Evolutionary conservation across 2,329 filamentous ascomycete genomes (phyloP).

Genomic region (Lachnellula occidentalis): DNA sequence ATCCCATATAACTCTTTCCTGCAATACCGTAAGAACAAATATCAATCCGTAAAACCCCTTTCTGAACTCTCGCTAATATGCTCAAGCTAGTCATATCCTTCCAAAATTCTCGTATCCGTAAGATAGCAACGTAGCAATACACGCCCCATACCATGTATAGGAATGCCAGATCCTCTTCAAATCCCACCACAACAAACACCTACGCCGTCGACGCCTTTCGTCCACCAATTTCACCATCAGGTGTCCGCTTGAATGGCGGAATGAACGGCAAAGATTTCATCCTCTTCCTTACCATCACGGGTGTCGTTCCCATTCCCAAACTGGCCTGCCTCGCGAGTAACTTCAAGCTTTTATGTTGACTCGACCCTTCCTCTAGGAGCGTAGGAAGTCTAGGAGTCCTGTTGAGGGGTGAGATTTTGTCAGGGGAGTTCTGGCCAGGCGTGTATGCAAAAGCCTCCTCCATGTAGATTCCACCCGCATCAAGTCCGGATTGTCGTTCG

Average conservation of each 20-base stretch:
- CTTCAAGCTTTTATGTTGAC: neutral
- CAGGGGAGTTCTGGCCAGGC: neutral
- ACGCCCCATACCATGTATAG: neutral
- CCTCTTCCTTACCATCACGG: neutral
- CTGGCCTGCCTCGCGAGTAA: slow-evolving; percentile 3
- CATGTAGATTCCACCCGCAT: neutral
- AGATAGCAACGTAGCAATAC: neutral
- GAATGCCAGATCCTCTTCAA: neutral
- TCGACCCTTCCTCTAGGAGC: neutral
- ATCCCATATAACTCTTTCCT: neutral
- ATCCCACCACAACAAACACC: neutral
- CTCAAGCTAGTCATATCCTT: slow-evolving; percentile 18
- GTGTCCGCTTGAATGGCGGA: slow-evolving; percentile 2
- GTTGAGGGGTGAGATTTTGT: neutral
- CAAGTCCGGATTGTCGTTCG: neutral
- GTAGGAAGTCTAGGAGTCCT: neutral
- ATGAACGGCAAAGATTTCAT: slow-evolving; percentile 3
- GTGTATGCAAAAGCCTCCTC: neutral
- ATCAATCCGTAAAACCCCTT: slow-evolving; percentile 54
- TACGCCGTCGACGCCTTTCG: slow-evolving; percentile 20
- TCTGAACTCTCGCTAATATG: slow-evolving; percentile 57
- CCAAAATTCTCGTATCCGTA: slow-evolving; percentile 28
- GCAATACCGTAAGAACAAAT: slow-evolving; percentile 48
- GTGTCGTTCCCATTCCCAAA: neutral
- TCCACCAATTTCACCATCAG: neutral